Base-by-base conservation (phyloP, 2,329 filamentous ascomycete genomes). In the Penicillium sp. region DNA sequence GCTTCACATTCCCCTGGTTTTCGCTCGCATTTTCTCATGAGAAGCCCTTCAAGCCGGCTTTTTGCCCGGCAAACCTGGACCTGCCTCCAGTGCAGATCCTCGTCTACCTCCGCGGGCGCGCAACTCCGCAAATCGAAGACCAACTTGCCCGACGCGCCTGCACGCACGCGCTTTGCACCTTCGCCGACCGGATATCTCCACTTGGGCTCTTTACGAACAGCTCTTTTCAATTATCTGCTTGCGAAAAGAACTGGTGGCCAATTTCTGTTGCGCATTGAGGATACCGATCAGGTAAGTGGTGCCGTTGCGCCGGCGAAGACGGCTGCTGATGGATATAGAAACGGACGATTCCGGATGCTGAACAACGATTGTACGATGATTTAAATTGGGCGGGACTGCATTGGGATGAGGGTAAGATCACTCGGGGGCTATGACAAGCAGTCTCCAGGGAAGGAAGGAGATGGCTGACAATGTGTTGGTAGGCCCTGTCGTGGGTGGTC, bases 111-210 rank as follows among this genome's bases (percentile, higher is more conserved):
- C 33, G 47, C 46, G 6, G 53, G 60, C 42, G 53, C 67, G 54
- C 61, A 62, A 42, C 52, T 58, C 54, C 60, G 63, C 56, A 72
- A 69, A 59, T 57, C 61, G 51, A 72, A 65, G 51, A 70, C 61
- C 51, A 65, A 68, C 58, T 69, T 74, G 43, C 75, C 84, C 26
- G 73, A 76, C 26, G 72, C 68, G 6, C 87, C 88, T 42, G 84
- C 84, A 53, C 80, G 90, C 70, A 90, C 94, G 16, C 86, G 94
- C 43, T 99, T 99, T 72, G 94, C 95, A 1, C 94, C 94, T 0
- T 97, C 94, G 1, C 94, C 94, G 0, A 99, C 94, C 0, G 94
- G 94, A 1, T 92, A 93, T 65, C 80, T 99, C 23, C 94, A 99
- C 73, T 79, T 99, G 12, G 94, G 94, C 4, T 96, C 92, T 0